Evolutionary conservation across 2,329 filamentous ascomycete genomes (phyloP).

Genomic region (Xylariaceae sp.): DNA sequence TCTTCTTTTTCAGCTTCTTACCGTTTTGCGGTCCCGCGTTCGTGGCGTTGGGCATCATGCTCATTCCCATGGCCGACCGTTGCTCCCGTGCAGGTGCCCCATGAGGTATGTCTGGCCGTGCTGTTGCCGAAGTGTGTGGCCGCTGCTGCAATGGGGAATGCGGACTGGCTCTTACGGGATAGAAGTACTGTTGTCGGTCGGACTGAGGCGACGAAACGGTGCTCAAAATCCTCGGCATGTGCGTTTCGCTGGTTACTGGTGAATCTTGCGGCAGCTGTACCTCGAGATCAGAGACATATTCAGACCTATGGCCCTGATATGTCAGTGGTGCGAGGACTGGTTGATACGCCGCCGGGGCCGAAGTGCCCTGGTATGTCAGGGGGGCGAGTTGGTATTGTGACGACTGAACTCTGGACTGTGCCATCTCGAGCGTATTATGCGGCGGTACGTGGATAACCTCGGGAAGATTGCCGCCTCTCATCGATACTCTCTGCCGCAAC

Average conservation of each 20-base stretch:
- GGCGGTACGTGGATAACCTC: slow-evolving; percentile 51
- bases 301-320: slow-evolving; percentile 42
- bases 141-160: slow-evolving; percentile 59
- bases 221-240: slow-evolving; percentile 36
- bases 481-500: slow-evolving; percentile 49
- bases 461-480: slow-evolving; percentile 46
- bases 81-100: slow-evolving; percentile 42
- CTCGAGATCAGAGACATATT: slow-evolving; percentile 46
- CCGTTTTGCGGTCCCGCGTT: slow-evolving; percentile 37
- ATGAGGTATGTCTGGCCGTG: slow-evolving; percentile 32
- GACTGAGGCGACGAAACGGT: slow-evolving; percentile 46
- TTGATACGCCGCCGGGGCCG: neutral
- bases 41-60: slow-evolving; percentile 52
- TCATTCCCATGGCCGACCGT: slow-evolving; percentile 52
- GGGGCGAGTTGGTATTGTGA: slow-evolving; percentile 20
- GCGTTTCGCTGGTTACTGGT: slow-evolving; percentile 31
- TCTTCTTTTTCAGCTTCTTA: slow-evolving; percentile 52
- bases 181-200: slow-evolving; percentile 53
- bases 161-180: slow-evolving; percentile 57
- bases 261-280: slow-evolving; percentile 35
- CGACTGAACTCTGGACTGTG: slow-evolving; percentile 31
- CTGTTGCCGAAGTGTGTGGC: slow-evolving; percentile 48
- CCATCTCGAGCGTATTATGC: slow-evolving; percentile 33
- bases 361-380: slow-evolving; percentile 34
- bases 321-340: slow-evolving; percentile 16